Percentiles rank a stretch among this genome's conserved stretches.
These are phyloP conservation scores for Zopfia rhizophila DNA, from an alignment of 2,329 filamentous ascomycete species.

Conservation along the genomic window DNA sequence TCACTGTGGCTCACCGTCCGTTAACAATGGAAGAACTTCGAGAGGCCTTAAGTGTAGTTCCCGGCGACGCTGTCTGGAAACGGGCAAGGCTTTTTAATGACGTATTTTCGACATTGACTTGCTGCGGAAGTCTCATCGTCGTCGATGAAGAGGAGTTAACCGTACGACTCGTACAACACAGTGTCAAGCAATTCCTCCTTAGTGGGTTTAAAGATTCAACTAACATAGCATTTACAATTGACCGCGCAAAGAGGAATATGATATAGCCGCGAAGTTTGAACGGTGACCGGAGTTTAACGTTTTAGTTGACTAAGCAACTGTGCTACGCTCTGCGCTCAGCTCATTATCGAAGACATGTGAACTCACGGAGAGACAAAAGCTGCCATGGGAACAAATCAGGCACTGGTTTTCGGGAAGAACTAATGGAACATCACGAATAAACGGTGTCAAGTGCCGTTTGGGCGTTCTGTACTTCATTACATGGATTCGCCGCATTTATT, in stretches of 20 bases:
- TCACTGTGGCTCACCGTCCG: constrained; percentile 41
- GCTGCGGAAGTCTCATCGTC: constrained; percentile 35
- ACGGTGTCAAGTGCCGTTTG: no score
- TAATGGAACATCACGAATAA: no score
- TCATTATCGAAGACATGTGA: no score
- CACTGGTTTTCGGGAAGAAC: no score
- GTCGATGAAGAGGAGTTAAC: constrained; percentile 38
- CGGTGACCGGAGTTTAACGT: no score
- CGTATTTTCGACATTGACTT: constrained; percentile 25
- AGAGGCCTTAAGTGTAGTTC: constrained; percentile 53
- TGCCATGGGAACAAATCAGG: no score
- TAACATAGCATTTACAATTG: not conserved
- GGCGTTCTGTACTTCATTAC: no score
- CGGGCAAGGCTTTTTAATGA: constrained; percentile 27
- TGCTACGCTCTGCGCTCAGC: no score
- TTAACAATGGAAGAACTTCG: constrained; percentile 49
- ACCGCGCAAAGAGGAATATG: constrained; percentile 21
- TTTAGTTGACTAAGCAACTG: no score
- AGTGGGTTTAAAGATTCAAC: constrained; percentile 1
- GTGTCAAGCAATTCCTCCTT: constrained; percentile 31
- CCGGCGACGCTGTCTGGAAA: constrained; percentile 37
- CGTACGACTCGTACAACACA: constrained; percentile 32
- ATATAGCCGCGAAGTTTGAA: no score
- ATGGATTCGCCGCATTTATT: no score
- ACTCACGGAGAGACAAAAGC: no score